Evolutionary conservation across 805 yeast genomes (phyloP).

Genomic region (Torulaspora quercuum): DNA sequence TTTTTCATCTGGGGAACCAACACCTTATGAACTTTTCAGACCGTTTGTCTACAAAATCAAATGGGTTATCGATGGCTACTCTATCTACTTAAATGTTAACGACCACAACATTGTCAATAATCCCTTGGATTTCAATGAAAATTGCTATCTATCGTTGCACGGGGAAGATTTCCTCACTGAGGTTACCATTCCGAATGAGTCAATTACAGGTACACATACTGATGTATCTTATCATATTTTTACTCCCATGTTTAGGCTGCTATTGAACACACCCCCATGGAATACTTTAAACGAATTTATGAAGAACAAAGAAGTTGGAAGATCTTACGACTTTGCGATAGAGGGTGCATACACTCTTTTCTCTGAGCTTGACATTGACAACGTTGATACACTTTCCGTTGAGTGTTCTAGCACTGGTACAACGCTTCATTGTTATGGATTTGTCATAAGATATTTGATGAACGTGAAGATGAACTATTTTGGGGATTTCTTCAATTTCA

Average conservation of each 20-base stretch:
- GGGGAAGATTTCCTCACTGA: slow-evolving; percentile 54
- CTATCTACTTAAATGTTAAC: slow-evolving; percentile 72
- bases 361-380: slow-evolving; percentile 55
- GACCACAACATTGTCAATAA: slow-evolving; percentile 85
- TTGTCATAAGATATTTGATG: slow-evolving; percentile 69
- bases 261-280: slow-evolving; percentile 85
- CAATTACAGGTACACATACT: slow-evolving; percentile 49
- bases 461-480: slow-evolving; percentile 82
- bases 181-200: slow-evolving; percentile 56
- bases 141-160: slow-evolving; percentile 68
- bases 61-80: slow-evolving; percentile 58
- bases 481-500: slow-evolving; percentile 80
- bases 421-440: slow-evolving; percentile 73
- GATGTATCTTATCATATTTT: slow-evolving; percentile 47
- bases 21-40: slow-evolving; percentile 71
- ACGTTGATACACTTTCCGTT: slow-evolving; percentile 66
- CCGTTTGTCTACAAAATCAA: slow-evolving; percentile 62
- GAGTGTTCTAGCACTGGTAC: slow-evolving; percentile 64
- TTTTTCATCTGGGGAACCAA: slow-evolving; percentile 67
- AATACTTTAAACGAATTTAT: slow-evolving; percentile 76
- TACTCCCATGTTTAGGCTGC: slow-evolving; percentile 60
- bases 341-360: slow-evolving; percentile 64
- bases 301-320: slow-evolving; percentile 60
- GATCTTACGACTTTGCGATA: slow-evolving; percentile 57
- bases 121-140: slow-evolving; percentile 79